These are phyloP conservation scores for Fusarium phyllophilum DNA, from an alignment of 2,329 filamentous ascomycete genomes.

Conservation along the genomic window DNA sequence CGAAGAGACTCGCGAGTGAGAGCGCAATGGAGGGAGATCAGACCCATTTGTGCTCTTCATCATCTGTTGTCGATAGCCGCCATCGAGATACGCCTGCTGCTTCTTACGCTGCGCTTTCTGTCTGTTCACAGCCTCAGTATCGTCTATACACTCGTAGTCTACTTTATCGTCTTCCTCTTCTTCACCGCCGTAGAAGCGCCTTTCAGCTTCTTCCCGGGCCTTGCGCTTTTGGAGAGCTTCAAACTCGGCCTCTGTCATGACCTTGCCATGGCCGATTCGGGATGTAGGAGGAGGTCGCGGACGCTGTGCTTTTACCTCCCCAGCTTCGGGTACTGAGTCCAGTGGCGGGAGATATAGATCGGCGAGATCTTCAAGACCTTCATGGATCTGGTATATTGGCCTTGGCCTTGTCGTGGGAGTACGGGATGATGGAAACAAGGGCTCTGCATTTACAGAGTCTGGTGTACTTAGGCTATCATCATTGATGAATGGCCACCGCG, in stretches of 20 bases:
- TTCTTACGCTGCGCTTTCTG: slow-evolving; percentile 11
- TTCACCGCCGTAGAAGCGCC: background rate
- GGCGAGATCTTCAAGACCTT: slow-evolving; percentile 4
- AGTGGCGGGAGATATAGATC: background rate
- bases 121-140: background rate
- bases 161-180: slow-evolving; percentile 20
- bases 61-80: slow-evolving; percentile 19
- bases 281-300: background rate
- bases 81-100: slow-evolving; percentile 19
- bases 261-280: background rate
- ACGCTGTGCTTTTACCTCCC: background rate
- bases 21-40: background rate
- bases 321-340: background rate
- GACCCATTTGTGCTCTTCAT: slow-evolving; percentile 26
- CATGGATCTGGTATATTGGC: slow-evolving; percentile 1
- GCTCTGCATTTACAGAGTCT: background rate
- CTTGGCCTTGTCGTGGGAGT: background rate
- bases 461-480: slow-evolving; percentile 15
- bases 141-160: slow-evolving; percentile 14
- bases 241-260: slow-evolving; percentile 25
- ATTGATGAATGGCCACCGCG: slow-evolving; percentile 30
- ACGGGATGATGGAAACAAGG: background rate
- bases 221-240: slow-evolving; percentile 6
- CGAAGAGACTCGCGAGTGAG: slow-evolving; percentile 4
- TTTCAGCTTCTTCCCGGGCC: background rate